These are phyloP conservation scores for Waltergamsia citrina DNA, from an alignment of 2,329 filamentous ascomycete genomes.

Conservation along the genomic window DNA sequence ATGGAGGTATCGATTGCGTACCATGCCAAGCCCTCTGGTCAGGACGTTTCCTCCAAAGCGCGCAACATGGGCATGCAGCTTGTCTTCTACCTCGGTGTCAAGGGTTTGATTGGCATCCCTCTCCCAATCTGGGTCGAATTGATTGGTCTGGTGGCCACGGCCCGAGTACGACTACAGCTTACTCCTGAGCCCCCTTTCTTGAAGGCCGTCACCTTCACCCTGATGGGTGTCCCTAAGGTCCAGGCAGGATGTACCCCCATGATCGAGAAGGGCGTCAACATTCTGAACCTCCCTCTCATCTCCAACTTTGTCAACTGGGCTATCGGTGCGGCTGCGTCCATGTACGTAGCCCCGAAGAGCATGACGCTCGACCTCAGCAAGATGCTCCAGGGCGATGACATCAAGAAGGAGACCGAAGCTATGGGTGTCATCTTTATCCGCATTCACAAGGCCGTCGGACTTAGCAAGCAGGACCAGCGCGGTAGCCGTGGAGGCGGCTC, in stretches of 20 bases:
- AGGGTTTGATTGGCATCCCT: constrained; percentile 80
- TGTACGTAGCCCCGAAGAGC: constrained; percentile 92
- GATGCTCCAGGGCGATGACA: constrained; percentile 82
- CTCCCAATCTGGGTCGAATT: constrained; percentile 84
- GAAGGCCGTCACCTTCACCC: constrained; percentile 83
- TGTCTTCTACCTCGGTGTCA: constrained; percentile 86
- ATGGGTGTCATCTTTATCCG: constrained; percentile 86
- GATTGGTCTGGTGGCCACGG: constrained; percentile 81
- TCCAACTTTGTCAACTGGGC: constrained; percentile 97
- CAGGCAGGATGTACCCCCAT: constrained; percentile 86
- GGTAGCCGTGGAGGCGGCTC: constrained; percentile 80
- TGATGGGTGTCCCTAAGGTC: constrained; percentile 90
- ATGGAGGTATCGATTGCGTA: constrained; percentile 86
- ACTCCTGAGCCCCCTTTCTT: constrained; percentile 86
- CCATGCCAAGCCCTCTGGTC: constrained; percentile 68
- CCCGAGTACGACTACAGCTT: constrained; percentile 73
- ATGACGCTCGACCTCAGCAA: constrained; percentile 87
- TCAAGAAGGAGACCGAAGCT: constrained; percentile 81
- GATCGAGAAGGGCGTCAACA: constrained; percentile 82
- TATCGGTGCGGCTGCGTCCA: constrained; percentile 73
- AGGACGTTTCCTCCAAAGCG: constrained; percentile 68
- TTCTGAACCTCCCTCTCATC: constrained; percentile 84
- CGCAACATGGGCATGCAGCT: constrained; percentile 97
- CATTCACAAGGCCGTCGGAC: constrained; percentile 76
- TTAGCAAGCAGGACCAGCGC: constrained; percentile 84